Evolutionary conservation across 208 protist species (phyloP), one percentile per base, ranked within the genome.

Genomic region (Leishmania tarentolae): DNA sequence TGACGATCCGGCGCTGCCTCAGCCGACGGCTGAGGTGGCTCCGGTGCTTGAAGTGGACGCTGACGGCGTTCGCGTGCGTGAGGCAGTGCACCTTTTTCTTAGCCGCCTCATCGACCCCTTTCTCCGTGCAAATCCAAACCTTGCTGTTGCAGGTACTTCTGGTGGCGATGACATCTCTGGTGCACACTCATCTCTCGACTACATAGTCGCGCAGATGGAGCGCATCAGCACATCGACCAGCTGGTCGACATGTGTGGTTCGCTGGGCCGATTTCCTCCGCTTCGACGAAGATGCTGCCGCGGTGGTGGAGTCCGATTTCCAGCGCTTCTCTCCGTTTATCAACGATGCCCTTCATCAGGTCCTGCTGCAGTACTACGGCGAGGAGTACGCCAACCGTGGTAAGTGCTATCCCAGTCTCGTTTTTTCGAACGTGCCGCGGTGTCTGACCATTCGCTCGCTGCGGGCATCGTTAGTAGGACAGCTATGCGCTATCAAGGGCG

Each of bases 401-500:
- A 87, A 83, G 69, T 96, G 93, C 82, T 76, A 85, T 70, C 93
- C 93, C 0, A 87, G 76, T 68, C 81, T 98, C 28, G 93, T 96
- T 44, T 98, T 98, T 85, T 96, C 93, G 0, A 86, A 82, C 44
- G 93, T 98, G 13, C 93, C 94, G 6, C 87, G 90, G 35, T 94
- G 87, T 78, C 78, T 91, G 61, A 99, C 94, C 75, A 95, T 99
- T 46, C 96, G 99, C 35, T 91, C 99, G 28, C 82, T 99, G 57
- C 91, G 94, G 40, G 95, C 98, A 3, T 89, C 92, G 35, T 75
- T 96, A 35, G 96, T 99, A 24, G 99, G 99, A 2, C 88, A 97
- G 87, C 93, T 99, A 19, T 92, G 95, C 75, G 93, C 93, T 19
- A 96, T 99, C 37, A 93, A 86, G 24, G 99, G 99, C 40, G 99